Percentiles rank a stretch among this genome's conserved stretches.
Conservation (phyloP, 2,329 filamentous ascomycete species). For the Neurospora sp. region DNA sequence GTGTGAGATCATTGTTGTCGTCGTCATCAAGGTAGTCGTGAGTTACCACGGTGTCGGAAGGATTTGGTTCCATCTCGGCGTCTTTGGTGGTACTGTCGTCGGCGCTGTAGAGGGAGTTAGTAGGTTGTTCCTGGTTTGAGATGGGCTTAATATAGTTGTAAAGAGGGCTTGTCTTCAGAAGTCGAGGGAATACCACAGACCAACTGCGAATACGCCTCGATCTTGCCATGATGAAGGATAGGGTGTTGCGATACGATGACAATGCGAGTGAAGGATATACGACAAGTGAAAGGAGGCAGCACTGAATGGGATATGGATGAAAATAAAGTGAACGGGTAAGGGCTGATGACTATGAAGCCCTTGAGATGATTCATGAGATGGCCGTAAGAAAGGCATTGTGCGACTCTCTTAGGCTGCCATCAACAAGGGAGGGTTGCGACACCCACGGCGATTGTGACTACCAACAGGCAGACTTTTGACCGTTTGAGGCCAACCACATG, state of each 20-base stretch:
- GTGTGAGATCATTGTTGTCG: constrained; percentile 32
- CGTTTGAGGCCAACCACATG: background rate
- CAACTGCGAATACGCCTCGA: background rate
- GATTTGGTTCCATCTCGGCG: background rate
- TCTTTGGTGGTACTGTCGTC: background rate
- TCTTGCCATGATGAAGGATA: background rate
- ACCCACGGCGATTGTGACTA: background rate
- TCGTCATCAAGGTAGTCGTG: constrained; percentile 15
- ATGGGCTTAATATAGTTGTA: background rate
- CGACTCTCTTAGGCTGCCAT: background rate
- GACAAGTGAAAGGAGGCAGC: background rate
- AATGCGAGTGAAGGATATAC: background rate
- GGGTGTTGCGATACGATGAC: background rate
- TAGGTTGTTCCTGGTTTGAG: background rate
- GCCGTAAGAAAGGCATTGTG: background rate
- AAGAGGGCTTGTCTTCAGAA: background rate
- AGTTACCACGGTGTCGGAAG: background rate
- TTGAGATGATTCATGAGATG: background rate
- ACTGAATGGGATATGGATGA: background rate
- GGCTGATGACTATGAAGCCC: background rate
- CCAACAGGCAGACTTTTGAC: background rate
- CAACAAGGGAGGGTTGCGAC: background rate
- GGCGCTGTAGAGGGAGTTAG: background rate
- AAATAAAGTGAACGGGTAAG: background rate
- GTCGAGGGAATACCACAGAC: background rate